Base-by-base conservation (phyloP, 2,329 filamentous ascomycete species). In the Cordyceps tenuipes region DNA sequence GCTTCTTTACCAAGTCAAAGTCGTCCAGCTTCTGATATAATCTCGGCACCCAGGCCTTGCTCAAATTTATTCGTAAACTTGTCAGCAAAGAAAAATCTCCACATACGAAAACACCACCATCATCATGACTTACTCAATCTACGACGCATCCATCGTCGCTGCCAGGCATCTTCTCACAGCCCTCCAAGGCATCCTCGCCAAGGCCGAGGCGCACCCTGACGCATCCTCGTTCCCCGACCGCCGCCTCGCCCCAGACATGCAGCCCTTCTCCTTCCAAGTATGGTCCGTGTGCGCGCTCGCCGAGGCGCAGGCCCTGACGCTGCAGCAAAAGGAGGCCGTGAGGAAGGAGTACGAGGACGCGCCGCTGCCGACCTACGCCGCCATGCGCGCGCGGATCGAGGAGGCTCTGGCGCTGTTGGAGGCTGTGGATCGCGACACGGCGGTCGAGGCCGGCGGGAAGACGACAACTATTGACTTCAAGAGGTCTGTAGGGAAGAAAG, bases 301-400 rank as follows among this genome's bases (percentile, higher is more conserved):
- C 26, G 59, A 61, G 47, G 34, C 55, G 47, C 55, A 58, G 36
- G 55, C 47, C 8, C 36, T 58, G 13, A 41, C 21, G 3, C 47
- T 58, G 17, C 55, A 58, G 31, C 29, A 47, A 29, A 50, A 58
- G 36, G 34, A 41, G 3, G 34, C 55, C 9, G 23, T 36, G 36
- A 34, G 23, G 21, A 50, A 41, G 10, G 10, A 58, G 9, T 58
- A 50, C 55, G 46, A 49, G 4, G 55, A 58, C 21, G 10, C n/a
- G 26, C 46, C 55, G 34, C 63, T 74, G 58, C 64, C 67, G 62
- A 69, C 67, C 39, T 68, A 75, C 26, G 73, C 69, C 54, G 69
- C 71, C 43, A 68, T 70, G 66, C 68, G 71, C 57, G 65, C 66
- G 8, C 70, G 70, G 62, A 70, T 79, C 54, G 65, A 66, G 0